A percentile compares a stretch with the other conserved stretches of the same genome.
phyloP scores from a whole-genome alignment of 2,329 filamentous ascomycete genomes.

The Tolypocladium endophyticum region DNA sequence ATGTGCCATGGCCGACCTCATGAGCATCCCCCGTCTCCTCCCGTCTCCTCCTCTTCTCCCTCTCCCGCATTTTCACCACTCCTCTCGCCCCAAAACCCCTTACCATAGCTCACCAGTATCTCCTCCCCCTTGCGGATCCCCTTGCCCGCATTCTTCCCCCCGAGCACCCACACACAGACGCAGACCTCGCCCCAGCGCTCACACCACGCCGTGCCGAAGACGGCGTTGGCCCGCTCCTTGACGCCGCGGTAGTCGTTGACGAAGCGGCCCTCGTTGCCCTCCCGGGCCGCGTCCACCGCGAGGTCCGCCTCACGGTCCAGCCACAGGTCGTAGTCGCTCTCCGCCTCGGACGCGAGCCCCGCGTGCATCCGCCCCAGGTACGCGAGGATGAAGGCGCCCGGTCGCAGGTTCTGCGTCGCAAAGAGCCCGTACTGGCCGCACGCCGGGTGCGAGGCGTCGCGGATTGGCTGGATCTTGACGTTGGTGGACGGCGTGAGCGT shows the following conservation, averaged over 20 bases:
- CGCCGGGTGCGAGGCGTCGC: constrained; percentile 42
- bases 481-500: constrained; percentile 33
- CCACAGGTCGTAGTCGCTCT: constrained; percentile 53
- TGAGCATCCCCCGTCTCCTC: neutral
- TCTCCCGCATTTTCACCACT: constrained; percentile 5
- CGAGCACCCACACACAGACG: constrained; percentile 48
- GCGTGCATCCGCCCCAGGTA: constrained; percentile 50
- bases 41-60: constrained; percentile 1
- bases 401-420: constrained; percentile 39
- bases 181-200: constrained; percentile 36
- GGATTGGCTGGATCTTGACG: constrained; percentile 45
- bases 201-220: constrained; percentile 51
- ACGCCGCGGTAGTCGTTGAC: constrained; percentile 58
- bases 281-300: constrained; percentile 47
- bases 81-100: constrained; percentile 51
- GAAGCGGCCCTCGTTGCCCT: constrained; percentile 55
- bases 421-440: constrained; percentile 50
- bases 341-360: constrained; percentile 11
- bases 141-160: constrained; percentile 16
- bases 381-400: constrained; percentile 47
- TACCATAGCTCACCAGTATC: constrained; percentile 57
- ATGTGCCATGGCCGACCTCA: neutral
- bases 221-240: constrained; percentile 40
- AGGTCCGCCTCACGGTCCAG: constrained; percentile 45
- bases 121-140: constrained; percentile 44